Percentiles rank a stretch among this genome's conserved stretches.
Conservation (phyloP, 2,329 filamentous ascomycete species). For the Pseudogymnoascus sp. region DNA sequence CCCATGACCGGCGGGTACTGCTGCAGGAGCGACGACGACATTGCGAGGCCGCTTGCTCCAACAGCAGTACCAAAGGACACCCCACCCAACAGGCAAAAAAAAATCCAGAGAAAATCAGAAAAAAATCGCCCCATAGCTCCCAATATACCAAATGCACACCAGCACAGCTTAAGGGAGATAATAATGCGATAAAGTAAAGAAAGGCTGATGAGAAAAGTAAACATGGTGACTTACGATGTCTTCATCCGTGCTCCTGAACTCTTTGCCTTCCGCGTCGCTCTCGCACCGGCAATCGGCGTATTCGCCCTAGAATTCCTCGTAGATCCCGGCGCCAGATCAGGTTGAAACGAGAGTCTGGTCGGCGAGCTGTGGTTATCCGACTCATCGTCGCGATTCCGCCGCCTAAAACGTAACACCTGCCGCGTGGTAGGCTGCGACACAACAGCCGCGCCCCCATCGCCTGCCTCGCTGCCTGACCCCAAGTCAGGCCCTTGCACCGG, state of each 20-base stretch:
- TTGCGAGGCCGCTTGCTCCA: not conserved
- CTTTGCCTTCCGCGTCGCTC: constrained; percentile 51
- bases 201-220: constrained; percentile 11
- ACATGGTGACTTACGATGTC: constrained; percentile 51
- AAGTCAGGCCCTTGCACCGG: constrained; percentile 10
- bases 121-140: constrained; percentile 8
- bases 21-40: not conserved
- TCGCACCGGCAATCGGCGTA: constrained; percentile 45
- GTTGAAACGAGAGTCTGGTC: constrained; percentile 40
- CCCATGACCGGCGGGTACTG: not conserved
- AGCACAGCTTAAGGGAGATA: constrained; percentile 8
- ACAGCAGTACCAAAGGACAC: not conserved
- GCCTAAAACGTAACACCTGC: constrained; percentile 20
- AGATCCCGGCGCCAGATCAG: constrained; percentile 35
- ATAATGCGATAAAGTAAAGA: constrained; percentile 13
- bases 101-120: constrained; percentile 15
- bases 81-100: constrained; percentile 4
- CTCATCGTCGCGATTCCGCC: constrained; percentile 37
- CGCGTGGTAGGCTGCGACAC: constrained; percentile 12
- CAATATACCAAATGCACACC: not conserved
- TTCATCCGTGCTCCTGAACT: constrained; percentile 52
- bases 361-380: constrained; percentile 46
- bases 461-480: constrained; percentile 20
- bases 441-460: constrained; percentile 16
- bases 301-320: constrained; percentile 48